Evolutionary conservation across 768 basidiomycete species (phyloP).

Genomic region (Tylopilus sp.): DNA sequence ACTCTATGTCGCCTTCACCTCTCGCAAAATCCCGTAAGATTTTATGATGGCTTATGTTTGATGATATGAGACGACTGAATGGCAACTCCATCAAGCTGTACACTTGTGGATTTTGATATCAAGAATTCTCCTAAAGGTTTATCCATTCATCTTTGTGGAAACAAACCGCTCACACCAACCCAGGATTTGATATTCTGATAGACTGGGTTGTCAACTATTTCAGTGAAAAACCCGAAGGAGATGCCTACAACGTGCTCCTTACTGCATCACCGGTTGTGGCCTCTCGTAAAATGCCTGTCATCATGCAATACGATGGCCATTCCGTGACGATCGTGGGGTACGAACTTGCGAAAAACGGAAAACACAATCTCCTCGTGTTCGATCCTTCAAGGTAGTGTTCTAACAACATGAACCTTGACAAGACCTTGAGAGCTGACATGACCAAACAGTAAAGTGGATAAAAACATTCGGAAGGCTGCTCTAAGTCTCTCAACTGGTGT

Average conservation of each 20-base stretch:
- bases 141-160: background rate
- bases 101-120: conserved; percentile 65
- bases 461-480: conserved; percentile 20
- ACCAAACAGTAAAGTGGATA: conserved; percentile 10
- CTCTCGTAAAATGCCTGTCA: conserved; percentile 73
- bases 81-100: conserved; percentile 37
- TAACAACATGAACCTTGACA: conserved; percentile 1
- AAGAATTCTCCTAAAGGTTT: conserved; percentile 43
- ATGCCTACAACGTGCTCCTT: conserved; percentile 52
- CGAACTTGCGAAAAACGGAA: conserved; percentile 58
- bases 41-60: background rate
- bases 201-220: conserved; percentile 83
- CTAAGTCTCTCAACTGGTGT: conserved; percentile 6
- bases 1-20: conserved; percentile 74
- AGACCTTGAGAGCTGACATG: background rate
- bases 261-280: conserved; percentile 48
- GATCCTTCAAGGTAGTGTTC: conserved; percentile 66
- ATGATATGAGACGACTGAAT: background rate
- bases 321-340: conserved; percentile 87
- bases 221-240: conserved; percentile 33
- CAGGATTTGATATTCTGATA: conserved; percentile 48
- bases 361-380: conserved; percentile 65
- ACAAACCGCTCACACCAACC: background rate
- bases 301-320: conserved; percentile 81
- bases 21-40: conserved; percentile 77